Evolutionary conservation across 345 rosid species (phyloP).

Genomic region (Ailanthus altissimus): DNA sequence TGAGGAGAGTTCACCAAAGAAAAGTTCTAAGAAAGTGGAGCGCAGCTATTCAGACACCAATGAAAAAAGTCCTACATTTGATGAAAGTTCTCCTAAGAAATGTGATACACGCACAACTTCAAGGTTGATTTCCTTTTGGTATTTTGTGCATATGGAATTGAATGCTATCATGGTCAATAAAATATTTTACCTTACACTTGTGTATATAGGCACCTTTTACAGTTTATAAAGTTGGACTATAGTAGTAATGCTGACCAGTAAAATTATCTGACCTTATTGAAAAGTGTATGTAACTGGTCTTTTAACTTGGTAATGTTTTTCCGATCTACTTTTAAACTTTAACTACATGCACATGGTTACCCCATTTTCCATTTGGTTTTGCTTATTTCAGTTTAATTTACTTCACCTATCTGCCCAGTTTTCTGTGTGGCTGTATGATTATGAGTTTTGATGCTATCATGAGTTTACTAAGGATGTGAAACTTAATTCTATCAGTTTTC

Average conservation of each 20-base stretch:
- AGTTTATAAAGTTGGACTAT: background rate
- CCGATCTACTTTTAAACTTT: background rate
- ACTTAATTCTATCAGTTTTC: background rate
- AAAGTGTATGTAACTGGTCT: background rate
- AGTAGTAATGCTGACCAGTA: background rate
- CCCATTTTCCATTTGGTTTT: background rate
- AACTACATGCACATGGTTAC: background rate
- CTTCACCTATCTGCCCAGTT: background rate
- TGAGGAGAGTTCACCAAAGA: conserved; percentile 45
- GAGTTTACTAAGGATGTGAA: background rate
- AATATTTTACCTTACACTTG: background rate
- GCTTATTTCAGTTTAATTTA: background rate
- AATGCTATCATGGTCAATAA: background rate
- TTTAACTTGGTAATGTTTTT: conserved; percentile 1
- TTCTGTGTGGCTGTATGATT: background rate
- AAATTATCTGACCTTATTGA: background rate
- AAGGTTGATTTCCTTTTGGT: conserved; percentile 58
- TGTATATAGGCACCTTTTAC: background rate
- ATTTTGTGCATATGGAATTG: background rate
- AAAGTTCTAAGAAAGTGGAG: conserved; percentile 57
- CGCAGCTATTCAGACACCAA: conserved; percentile 43
- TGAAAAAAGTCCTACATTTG: conserved; percentile 46
- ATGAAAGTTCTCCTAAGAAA: conserved; percentile 50
- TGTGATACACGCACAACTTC: conserved; percentile 51
- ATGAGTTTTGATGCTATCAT: background rate